Conservation (phyloP, 148 eudicot species). For the Rhododendron henanense region DNA sequence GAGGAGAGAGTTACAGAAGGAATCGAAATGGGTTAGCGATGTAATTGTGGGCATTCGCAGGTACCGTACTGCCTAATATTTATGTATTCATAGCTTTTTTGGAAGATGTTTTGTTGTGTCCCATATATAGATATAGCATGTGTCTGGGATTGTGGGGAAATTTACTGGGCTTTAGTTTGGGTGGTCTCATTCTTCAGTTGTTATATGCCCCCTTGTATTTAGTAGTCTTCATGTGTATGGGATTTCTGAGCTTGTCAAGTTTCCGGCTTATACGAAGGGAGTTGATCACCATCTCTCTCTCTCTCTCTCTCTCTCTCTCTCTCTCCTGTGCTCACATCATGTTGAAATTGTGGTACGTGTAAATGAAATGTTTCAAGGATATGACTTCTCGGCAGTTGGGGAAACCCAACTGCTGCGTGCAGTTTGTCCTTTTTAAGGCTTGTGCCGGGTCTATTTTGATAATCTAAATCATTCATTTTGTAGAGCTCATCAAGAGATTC, state of each 20-base stretch:
- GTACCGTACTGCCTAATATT: conserved; percentile 5
- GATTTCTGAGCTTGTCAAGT: neutral
- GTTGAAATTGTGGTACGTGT: neutral
- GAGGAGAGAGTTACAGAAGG: conserved; percentile 3
- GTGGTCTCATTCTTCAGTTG: conserved; percentile 10
- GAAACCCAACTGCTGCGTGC: too few relatives aligned
- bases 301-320: neutral
- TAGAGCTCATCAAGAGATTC: too few relatives aligned
- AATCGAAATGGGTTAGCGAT: neutral
- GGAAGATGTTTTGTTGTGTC: conserved; percentile 1
- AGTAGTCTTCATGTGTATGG: conserved; percentile 1
- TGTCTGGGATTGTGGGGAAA: neutral
- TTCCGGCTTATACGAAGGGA: neutral
- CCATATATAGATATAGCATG: neutral
- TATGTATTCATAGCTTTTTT: conserved; percentile 18
- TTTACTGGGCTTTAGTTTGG: conserved; percentile 11
- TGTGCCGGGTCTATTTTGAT: too few relatives aligned
- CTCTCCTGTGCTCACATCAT: neutral
- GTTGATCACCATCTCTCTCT: neutral
- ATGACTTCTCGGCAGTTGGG: too few relatives aligned
- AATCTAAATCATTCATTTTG: too few relatives aligned
- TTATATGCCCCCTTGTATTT: neutral
- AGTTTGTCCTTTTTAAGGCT: too few relatives aligned
- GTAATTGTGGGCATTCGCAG: conserved; percentile 13
- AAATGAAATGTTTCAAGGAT: too few relatives aligned